phyloP scores from a whole-genome alignment of 2,329 filamentous ascomycete species.

The Diaporthe vaccinii region DNA sequence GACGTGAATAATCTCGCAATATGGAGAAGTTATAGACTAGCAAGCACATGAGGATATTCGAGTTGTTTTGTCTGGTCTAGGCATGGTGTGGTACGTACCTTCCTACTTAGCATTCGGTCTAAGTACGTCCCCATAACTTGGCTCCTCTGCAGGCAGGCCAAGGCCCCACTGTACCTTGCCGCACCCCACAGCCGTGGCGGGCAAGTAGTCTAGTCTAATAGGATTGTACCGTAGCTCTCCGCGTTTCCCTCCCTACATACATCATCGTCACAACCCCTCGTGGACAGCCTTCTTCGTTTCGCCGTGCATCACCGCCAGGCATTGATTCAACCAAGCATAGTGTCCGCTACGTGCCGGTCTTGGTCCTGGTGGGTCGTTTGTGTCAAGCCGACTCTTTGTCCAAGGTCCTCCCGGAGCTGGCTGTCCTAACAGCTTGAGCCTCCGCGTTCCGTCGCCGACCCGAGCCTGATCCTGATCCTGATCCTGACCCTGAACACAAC shows the following conservation, averaged over 20 bases:
- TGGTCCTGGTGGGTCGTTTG: background rate
- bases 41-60: background rate
- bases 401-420: constrained; percentile 3
- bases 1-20: background rate
- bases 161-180: constrained; percentile 8
- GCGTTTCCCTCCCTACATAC: background rate
- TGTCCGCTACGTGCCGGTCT: background rate
- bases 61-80: background rate
- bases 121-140: background rate
- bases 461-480: constrained; percentile 1
- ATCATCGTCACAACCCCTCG: constrained; percentile 16
- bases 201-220: background rate
- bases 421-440: constrained; percentile 2
- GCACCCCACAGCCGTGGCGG: background rate
- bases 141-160: background rate
- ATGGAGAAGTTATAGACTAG: too few relatives aligned
- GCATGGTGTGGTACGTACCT: background rate
- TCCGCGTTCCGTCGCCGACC: constrained; percentile 8
- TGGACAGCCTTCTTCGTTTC: background rate
- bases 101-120: background rate
- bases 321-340: background rate
- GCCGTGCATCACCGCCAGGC: constrained; percentile 24
- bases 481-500: background rate
- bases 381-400: constrained; percentile 21
- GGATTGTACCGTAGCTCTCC: background rate